Base-by-base conservation (phyloP, 1,284 basidiomycete species). In the Serendipita sp. region DNA sequence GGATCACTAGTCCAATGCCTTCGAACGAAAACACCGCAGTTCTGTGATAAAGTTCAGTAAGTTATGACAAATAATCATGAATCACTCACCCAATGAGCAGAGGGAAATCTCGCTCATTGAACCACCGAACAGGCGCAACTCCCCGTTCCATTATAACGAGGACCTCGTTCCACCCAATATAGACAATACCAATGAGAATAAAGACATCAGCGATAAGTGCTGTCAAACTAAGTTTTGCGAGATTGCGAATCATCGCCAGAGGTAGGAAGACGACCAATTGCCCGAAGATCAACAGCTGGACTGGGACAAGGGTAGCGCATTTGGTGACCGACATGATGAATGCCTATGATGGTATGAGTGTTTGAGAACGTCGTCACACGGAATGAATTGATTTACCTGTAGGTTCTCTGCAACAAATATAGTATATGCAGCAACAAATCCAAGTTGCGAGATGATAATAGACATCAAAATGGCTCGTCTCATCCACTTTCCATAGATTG, bases 21-120 rank as follows among this genome's bases (percentile, higher is more conserved):
- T 99, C 96, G 68, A 99, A 99, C 0, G 96, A 93, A 72, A 98
- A 99, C 26, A 99, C 95, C 2, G 95, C 95, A 15, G 96, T 98
- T 29, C 92, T 89, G 67, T 62, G 60, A 13, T 30, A 2, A 13
- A 43, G 70, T 62, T 2, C 49, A 26, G n/a, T 30, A 26, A 42
- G 34, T 62, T 62, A 13, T 67, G 60, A 22, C 55, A 63, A 61
- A 49, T 30, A 35, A 38, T 53, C 15, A 32, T 41, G 47, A 8
- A 5, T 22, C 13, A 75, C 83, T 67, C 68, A 89, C 87, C 93
- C 96, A 66, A 99, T 91, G 65, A 99, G 82, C 22, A 99, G 76
- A 0, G 95, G 87, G 77, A 93, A 99, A 66, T 89, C 85, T 69
- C 84, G 85, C 3, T 82, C 72, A 75, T 99, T 99, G 77, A 99